Evolutionary conservation across 1,139 yeast genomes (phyloP).

Genomic region (Geotrichum bryndzae): DNA sequence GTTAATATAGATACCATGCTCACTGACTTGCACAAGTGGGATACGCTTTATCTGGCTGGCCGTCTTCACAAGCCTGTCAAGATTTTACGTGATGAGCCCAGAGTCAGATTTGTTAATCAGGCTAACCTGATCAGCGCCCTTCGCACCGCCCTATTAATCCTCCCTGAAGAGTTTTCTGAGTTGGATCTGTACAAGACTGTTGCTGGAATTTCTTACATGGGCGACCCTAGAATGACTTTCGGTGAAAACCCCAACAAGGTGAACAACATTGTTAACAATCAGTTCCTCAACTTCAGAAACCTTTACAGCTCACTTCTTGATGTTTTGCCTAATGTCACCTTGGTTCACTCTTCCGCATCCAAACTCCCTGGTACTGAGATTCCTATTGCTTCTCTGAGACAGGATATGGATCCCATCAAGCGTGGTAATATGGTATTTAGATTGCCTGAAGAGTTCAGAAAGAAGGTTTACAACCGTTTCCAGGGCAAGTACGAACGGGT

Average conservation of each 20-base stretch:
- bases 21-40: slow-evolving; percentile 74
- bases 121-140: slow-evolving; percentile 74
- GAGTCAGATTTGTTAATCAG: slow-evolving; percentile 64
- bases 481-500: slow-evolving; percentile 30
- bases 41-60: slow-evolving; percentile 82
- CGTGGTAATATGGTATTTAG: slow-evolving; percentile 38
- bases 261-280: slow-evolving; percentile 74
- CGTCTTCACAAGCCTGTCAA: slow-evolving; percentile 92
- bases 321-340: slow-evolving; percentile 37
- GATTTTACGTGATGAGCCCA: slow-evolving; percentile 56
- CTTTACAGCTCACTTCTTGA: slow-evolving; percentile 67
- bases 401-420: slow-evolving; percentile 35
- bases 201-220: slow-evolving; percentile 76
- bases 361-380: slow-evolving; percentile 23
- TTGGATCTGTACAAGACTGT: slow-evolving; percentile 66
- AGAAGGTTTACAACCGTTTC: slow-evolving; percentile 39
- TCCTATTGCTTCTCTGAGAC: slow-evolving; percentile 31
- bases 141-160: slow-evolving; percentile 56
- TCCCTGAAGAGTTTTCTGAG: slow-evolving; percentile 53
- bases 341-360: slow-evolving; percentile 22
- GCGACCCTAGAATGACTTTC: slow-evolving; percentile 80
- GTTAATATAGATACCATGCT: slow-evolving; percentile 56
- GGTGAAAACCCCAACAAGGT: slow-evolving; percentile 92
- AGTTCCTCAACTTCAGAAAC: slow-evolving; percentile 57
- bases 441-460: slow-evolving; percentile 51